Conservation (phyloP, 805 yeast genomes). For the Brettanomyces nanus region DNA sequence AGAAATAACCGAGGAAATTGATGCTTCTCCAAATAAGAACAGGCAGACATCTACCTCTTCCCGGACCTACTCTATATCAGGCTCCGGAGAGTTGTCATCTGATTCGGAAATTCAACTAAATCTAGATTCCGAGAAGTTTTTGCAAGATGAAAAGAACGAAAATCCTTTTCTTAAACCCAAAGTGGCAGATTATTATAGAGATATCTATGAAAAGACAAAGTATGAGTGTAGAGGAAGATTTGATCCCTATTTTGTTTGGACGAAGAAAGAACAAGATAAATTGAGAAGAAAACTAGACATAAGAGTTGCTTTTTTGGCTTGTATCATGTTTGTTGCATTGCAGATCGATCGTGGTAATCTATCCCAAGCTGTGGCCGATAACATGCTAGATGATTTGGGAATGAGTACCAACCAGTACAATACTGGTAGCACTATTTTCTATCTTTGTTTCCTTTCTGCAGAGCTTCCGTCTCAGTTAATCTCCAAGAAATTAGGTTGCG, state of each 20-base stretch:
- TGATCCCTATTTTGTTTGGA: conserved; percentile 55
- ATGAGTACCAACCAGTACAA: conserved; percentile 56
- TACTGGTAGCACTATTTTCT: conserved; percentile 47
- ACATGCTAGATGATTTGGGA: conserved; percentile 41
- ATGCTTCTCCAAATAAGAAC: too few relatives aligned
- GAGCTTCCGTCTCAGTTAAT: conserved; percentile 62
- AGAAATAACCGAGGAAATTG: too few relatives aligned
- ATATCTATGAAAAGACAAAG: conserved; percentile 36
- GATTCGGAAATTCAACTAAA: too few relatives aligned
- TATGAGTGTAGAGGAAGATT: conserved; percentile 50
- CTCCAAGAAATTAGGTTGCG: conserved; percentile 58
- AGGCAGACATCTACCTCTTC: too few relatives aligned
- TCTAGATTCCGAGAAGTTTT: too few relatives aligned
- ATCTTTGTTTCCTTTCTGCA: conserved; percentile 43
- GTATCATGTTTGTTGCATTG: conserved; percentile 49
- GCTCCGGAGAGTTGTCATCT: too few relatives aligned
- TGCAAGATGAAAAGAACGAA: neutral
- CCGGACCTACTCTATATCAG: too few relatives aligned
- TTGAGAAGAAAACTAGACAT: conserved; percentile 45
- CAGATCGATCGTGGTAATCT: conserved; percentile 54
- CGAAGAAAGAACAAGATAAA: conserved; percentile 39
- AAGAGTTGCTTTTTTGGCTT: conserved; percentile 50
- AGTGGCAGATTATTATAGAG: conserved; percentile 36
- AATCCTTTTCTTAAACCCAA: conserved; percentile 38
- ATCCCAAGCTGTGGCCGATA: conserved; percentile 47